These are phyloP conservation scores for Picochlorum sp. DNA, from an alignment of 139 green algal genomes.

Conservation along the genomic window DNA sequence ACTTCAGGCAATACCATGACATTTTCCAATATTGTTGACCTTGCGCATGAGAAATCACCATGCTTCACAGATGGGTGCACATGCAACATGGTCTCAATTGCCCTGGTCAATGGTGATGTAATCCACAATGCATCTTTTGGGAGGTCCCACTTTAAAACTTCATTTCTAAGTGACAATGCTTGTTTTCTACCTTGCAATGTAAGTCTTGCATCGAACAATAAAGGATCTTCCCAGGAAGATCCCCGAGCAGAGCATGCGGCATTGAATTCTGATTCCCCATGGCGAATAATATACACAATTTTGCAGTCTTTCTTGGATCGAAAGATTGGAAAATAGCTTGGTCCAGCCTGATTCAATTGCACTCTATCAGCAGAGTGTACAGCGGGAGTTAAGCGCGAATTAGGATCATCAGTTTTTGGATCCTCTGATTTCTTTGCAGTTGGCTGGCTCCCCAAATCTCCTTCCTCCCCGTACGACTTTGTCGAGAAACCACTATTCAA, in stretches of 20 bases:
- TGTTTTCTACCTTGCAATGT: slow-evolving; percentile 40
- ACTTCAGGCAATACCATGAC: slow-evolving; percentile 19
- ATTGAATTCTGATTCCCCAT: slow-evolving; percentile 58
- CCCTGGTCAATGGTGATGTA: slow-evolving; percentile 46
- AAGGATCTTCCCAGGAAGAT: slow-evolving; percentile 44
- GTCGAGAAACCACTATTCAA: neutral
- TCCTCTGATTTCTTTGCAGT: neutral
- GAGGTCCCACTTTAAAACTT: slow-evolving; percentile 19
- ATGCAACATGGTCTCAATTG: slow-evolving; percentile 55
- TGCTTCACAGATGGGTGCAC: neutral
- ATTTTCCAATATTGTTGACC: slow-evolving; percentile 11
- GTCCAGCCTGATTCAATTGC: slow-evolving; percentile 7
- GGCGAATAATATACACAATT: slow-evolving; percentile 49
- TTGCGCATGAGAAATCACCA: slow-evolving; percentile 21
- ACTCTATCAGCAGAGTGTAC: slow-evolving; percentile 20
- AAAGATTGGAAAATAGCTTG: slow-evolving; percentile 50
- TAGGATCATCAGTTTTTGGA: neutral
- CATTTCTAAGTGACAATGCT: slow-evolving; percentile 18
- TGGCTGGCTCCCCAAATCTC: neutral
- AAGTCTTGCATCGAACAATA: slow-evolving; percentile 57
- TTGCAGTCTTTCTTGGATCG: slow-evolving; percentile 22
- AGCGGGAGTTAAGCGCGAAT: slow-evolving; percentile 9
- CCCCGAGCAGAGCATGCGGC: slow-evolving; percentile 19
- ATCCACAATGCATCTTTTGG: slow-evolving; percentile 49
- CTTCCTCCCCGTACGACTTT: neutral